Base-by-base conservation (phyloP, 345 rosid species). In the Aquilaria yunnanensis region DNA sequence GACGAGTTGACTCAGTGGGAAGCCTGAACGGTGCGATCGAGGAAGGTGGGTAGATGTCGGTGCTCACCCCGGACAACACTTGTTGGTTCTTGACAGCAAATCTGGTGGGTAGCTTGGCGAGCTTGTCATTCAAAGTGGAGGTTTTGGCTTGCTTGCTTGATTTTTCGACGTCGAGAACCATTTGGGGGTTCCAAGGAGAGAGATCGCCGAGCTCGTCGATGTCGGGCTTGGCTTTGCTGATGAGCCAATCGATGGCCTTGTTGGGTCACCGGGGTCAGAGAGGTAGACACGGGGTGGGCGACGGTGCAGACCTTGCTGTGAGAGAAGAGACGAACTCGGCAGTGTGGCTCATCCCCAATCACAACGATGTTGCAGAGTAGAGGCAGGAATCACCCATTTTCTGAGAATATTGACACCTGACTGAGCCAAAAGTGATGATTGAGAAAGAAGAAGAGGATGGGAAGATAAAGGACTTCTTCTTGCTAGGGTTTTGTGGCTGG, bases 291-390 rank as follows among this genome's bases (percentile, higher is more conserved):
- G 92, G 43, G 96, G 80, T 81, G 89, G 96, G 65, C 96, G 77
- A n/a, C 89, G 0, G 98, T 92, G 65, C 96, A 92, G 6, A 92
- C 98, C 74, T 92, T 92, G 76, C 96, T 92, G 71, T 92, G 98
- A 7, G 91, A 80, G 74, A 89, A 96, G 78, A 87, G 89, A 56
- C 82, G 75, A 46, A 91, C 96, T 86, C 69, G 23, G 78, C 80
- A 7, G 61, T 59, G 70, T 75, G 75, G 57, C 80, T 82, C 47
- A 81, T 62, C 74, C 85, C 90, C 64, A 79, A 69, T 81, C 74
- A 67, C 37, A 80, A 73, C 71, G 88, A 71, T 13, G 85, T 67
- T 57, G 75, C 71, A 33, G 84, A 78, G 65, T 70, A 76, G 54
- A 55, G 83, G 67, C 56, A 86, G 65, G 29, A 75, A 54, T 79